Evolutionary conservation across 176 grass and related monocot genomes (phyloP).

Genomic region (Carex cristatella): DNA sequence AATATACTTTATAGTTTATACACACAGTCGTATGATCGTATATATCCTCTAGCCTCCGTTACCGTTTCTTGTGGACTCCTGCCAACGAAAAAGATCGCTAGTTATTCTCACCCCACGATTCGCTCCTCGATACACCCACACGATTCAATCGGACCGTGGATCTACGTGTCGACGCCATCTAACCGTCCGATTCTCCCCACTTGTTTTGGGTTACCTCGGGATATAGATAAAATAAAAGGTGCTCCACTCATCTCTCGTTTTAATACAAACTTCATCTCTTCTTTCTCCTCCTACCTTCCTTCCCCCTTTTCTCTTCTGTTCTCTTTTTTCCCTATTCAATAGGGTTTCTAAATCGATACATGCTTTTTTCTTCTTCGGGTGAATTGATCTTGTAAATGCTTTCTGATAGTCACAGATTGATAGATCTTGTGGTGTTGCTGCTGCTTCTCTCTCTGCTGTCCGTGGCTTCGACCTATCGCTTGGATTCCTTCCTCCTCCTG

Average conservation of each 20-base stretch:
- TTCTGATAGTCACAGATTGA: conserved; percentile 16
- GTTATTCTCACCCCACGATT: background rate
- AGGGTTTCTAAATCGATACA: conserved; percentile 29
- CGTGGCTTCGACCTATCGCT: conserved; percentile 1
- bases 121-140: background rate
- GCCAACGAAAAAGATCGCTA: background rate
- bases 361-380: background rate
- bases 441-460: conserved; percentile 12
- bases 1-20: background rate
- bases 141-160: background rate
- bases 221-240: conserved; percentile 10
- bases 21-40: background rate
- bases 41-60: background rate
- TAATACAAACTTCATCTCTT: background rate
- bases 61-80: background rate
- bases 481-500: background rate
- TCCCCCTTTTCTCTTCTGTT: background rate
- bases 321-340: conserved; percentile 42
- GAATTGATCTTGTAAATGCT: conserved; percentile 52
- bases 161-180: background rate
- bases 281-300: background rate
- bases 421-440: conserved; percentile 30
- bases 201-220: background rate
- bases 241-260: background rate
- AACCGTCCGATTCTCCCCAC: background rate